Percentiles rank a stretch among this genome's conserved stretches.
phyloP scores from a whole-genome alignment of 148 eudicot genomes.

The Dianthus caryophyllus region DNA sequence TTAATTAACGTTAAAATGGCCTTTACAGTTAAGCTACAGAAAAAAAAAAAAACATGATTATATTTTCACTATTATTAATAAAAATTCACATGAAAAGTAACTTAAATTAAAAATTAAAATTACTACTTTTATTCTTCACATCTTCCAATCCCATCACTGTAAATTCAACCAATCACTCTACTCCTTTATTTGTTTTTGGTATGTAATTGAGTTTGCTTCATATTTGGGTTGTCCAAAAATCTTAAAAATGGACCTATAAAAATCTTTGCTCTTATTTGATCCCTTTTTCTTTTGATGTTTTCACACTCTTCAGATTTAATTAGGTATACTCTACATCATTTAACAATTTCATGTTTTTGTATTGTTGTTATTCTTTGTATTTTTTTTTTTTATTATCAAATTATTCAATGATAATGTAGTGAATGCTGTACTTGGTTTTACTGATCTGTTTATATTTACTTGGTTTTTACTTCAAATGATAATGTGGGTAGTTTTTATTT shows the following conservation, averaged over 20 bases:
- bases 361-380: background rate
- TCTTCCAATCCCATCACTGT: conserved; percentile 1
- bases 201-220: background rate
- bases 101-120: background rate
- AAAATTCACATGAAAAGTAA: no score
- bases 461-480: conserved; percentile 15
- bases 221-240: background rate
- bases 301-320: conserved; percentile 31
- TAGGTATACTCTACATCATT: conserved; percentile 20
- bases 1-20: no score
- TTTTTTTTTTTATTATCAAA: background rate
- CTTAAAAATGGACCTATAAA: conserved; percentile 12
- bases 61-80: no score
- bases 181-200: background rate
- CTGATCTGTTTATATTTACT: conserved; percentile 22
- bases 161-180: conserved; percentile 10
- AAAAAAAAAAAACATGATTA: no score
- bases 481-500: conserved; percentile 35
- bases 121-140: background rate
- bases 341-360: background rate
- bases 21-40: no score
- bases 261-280: conserved; percentile 28
- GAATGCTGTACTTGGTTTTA: conserved; percentile 17
- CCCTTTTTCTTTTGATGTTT: conserved; percentile 21
- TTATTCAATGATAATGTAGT: background rate